Evolutionary conservation across 208 protist species (phyloP), one percentile per base, ranked within the genome.

Genomic region (Angomonas ambiguus): DNA sequence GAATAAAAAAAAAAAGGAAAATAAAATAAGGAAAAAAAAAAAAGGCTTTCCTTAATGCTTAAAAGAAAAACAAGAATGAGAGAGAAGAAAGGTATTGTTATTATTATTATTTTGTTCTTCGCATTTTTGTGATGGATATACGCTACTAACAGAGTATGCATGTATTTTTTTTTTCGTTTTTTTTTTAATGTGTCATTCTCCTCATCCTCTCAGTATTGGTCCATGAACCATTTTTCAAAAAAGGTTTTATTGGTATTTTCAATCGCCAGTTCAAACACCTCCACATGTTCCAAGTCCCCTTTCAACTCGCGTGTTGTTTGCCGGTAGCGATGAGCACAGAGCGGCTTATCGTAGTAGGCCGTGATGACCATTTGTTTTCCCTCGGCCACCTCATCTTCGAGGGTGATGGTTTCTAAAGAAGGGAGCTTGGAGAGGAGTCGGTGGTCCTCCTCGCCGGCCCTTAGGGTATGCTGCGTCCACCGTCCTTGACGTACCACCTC

Each of bases 221-320:
- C 85, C 64, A 94, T 48, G 53, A 92, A 94, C 69, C 72, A 90
- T 30, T 65, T 69, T 58, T 94, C 88, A 71, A 72, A 89, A 61
- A 82, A 85, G 3, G 70, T 74, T 13, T 78, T 63, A 27, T 83
- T 79, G 31, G 51, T 74, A 45, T 82, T 70, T 38, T 87, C 78
- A 8, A 86, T 73, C 0, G 88, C 88, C 13, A 94, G 67, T 66
- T 94, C 83, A 65, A 92, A 88, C 32, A 81, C 77, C 65, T 94
- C 88, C 22, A 72, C 62, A 55, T 94, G 88, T 18, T 69, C 76
- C 34, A 77, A 65, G 56, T 79, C 71, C 20, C 74, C 77, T 24
- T 83, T 86, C 38, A 67, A 76, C 72, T 94, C 88, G 30, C 58
- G 48, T 53, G 77, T 62, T 16, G 78, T 84, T 13, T 76, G 71